phyloP scores from a whole-genome alignment of 2,329 filamentous ascomycete genomes.

The Botrytis fabae region DNA sequence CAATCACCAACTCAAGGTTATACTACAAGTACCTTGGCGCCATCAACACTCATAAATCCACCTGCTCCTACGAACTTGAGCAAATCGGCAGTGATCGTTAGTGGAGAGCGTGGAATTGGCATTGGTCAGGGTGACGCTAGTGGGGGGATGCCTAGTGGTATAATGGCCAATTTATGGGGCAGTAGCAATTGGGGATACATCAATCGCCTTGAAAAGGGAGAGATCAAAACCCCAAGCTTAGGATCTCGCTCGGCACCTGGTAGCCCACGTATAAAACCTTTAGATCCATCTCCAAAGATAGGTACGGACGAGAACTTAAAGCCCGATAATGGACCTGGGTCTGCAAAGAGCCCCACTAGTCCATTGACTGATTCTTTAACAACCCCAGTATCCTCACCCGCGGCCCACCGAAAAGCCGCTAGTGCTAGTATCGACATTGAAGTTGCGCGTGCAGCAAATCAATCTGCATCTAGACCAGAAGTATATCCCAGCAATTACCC shows the following conservation, averaged over 20 bases:
- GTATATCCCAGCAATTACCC: conserved; percentile 77
- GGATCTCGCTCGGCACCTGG: conserved; percentile 32
- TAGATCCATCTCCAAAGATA: conserved; percentile 35
- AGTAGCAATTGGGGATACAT: conserved; percentile 77
- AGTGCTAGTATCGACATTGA: conserved; percentile 42
- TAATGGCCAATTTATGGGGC: conserved; percentile 94
- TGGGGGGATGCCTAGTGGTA: conserved; percentile 76
- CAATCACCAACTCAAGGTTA: conserved; percentile 46
- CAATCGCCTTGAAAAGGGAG: conserved; percentile 59
- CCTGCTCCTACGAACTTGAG: conserved; percentile 84
- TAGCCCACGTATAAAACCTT: conserved; percentile 34
- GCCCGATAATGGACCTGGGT: conserved; percentile 31
- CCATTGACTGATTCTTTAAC: conserved; percentile 33
- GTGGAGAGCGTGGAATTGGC: conserved; percentile 70
- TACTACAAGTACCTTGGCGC: conserved; percentile 68
- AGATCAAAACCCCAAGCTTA: conserved; percentile 41
- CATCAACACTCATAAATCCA: conserved; percentile 77
- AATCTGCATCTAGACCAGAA: conserved; percentile 36
- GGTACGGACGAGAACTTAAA: conserved; percentile 37
- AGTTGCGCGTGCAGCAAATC: conserved; percentile 36
- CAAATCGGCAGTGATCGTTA: conserved; percentile 78
- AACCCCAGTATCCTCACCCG: conserved; percentile 10
- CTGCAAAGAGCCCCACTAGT: conserved; percentile 28
- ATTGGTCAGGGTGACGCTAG: conserved; percentile 60
- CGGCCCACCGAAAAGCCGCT: conserved; percentile 36